Conservation (phyloP, 345 rosid genomes). For the Corchorus capsularis region DNA sequence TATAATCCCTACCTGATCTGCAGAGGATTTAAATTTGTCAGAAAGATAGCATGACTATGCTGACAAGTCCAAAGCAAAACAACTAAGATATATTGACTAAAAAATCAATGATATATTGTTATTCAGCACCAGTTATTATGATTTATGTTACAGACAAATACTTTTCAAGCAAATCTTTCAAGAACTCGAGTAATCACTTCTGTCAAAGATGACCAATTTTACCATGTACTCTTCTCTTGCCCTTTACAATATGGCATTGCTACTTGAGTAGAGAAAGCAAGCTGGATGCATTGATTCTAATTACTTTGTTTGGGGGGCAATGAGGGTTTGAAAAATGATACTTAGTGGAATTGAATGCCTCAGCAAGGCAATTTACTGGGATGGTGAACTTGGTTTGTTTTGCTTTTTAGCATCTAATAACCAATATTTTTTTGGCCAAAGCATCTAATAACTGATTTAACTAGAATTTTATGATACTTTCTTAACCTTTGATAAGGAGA, state of each 20-base stretch:
- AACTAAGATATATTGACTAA: neutral
- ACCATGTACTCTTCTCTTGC: too few relatives aligned
- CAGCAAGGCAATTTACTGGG: neutral
- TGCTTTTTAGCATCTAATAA: too few relatives aligned
- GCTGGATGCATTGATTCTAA: too few relatives aligned
- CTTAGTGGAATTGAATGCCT: neutral
- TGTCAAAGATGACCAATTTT: neutral
- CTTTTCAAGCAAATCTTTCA: neutral
- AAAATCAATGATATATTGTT: neutral
- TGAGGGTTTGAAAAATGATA: neutral
- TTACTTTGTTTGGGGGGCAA: too few relatives aligned
- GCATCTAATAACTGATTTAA: too few relatives aligned
- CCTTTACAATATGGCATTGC: too few relatives aligned
- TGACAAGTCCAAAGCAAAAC: neutral
- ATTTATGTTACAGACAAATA: neutral
- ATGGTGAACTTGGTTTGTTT: neutral
- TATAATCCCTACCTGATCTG: neutral
- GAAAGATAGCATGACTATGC: neutral
- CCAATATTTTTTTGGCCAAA: too few relatives aligned
- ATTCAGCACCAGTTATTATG: neutral
- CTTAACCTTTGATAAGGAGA: neutral
- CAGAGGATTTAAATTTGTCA: neutral
- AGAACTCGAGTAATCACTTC: neutral
- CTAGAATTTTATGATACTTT: neutral
- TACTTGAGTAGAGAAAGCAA: too few relatives aligned